Evolutionary conservation across 2,329 filamentous ascomycete genomes (phyloP).

Genomic region (Cordyceps fumosorosea): DNA sequence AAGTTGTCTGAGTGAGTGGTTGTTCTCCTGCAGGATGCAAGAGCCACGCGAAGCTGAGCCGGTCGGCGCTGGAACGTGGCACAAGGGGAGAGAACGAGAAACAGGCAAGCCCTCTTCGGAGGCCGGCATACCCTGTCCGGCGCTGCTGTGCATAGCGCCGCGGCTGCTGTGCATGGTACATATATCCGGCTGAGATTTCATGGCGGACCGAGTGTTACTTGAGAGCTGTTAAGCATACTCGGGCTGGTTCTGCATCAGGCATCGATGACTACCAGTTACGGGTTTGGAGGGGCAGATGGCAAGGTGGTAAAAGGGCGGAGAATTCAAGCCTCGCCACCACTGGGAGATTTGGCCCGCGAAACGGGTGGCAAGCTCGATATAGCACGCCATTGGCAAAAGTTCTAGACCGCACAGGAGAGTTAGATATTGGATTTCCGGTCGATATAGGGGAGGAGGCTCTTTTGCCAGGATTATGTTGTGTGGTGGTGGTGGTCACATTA

Average conservation of each 20-base stretch:
- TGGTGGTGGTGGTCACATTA: not conserved
- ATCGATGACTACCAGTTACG: not conserved
- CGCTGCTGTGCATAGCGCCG: not conserved
- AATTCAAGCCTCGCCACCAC: not conserved
- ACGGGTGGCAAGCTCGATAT: not conserved
- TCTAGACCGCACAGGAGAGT: not conserved
- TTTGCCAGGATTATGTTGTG: not conserved
- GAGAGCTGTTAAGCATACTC: not conserved
- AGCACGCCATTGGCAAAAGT: not conserved
- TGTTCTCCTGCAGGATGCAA: not conserved
- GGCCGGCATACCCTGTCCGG: not conserved
- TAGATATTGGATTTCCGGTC: not conserved
- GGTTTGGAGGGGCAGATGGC: not conserved
- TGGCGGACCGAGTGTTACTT: not conserved
- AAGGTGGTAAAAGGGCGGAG: too few species aligned
- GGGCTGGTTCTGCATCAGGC: not conserved
- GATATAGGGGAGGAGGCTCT: not conserved
- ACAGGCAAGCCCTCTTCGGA: not conserved
- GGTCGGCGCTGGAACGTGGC: not conserved
- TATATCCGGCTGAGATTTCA: not conserved
- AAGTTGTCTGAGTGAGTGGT: too few species aligned
- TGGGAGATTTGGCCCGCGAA: not conserved
- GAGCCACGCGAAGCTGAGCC: not conserved
- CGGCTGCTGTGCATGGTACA: too few species aligned
- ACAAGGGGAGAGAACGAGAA: not conserved